Base-by-base conservation (phyloP, 2,329 filamentous ascomycete species). In the Neofusicoccum kwambonambiense region DNA sequence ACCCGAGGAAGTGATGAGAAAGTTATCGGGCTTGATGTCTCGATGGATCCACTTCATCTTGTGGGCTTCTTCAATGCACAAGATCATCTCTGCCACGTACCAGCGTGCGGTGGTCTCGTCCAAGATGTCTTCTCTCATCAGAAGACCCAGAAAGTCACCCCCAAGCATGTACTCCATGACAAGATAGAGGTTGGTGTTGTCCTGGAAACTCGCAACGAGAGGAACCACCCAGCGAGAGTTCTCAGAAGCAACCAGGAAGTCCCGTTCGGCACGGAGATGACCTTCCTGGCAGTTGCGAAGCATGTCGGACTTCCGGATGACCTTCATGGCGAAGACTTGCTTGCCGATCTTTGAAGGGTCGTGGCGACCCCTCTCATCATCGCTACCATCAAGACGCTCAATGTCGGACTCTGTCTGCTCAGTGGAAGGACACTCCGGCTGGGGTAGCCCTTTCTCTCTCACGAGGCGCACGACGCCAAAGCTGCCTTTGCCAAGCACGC, bases 131-230 rank as follows among this genome's bases (percentile, higher is more conserved):
- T 96, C 91, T 15, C 93, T 88, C 64, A 97, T 90, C 15, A 99
- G 80, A 0, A 97, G 78, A 1, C 91, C 91, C 0, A 99, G 83
- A 69, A 99, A 98, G 75, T 99, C 94, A 0, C 95, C 94, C 0
- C 94, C 95, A 2, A 96, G 90, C 92, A 97, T 97, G 74, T 96
- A 99, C 66, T 98, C 93, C 93, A 98, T 97, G 61, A 97, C 90
- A 5, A 99, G 86, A 72, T 98, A 98, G 5, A 99, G 83, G 70
- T 91, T 92, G 47, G 86, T 84, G 41, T 86, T 81, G 74, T 98
- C 95, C 76, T 98, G 92, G 69, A 98, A 98, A 72, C 92, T 95
- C 57, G 91, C 85, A 58, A 97, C 85, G 41, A 99, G 81, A 0
- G 93, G 91, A 2, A 98, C 91, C 52, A 97, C 88, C 94, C 93